Evolutionary conservation across 305 asterid genomes (phyloP).

Genomic region (Fraxinus ornus): DNA sequence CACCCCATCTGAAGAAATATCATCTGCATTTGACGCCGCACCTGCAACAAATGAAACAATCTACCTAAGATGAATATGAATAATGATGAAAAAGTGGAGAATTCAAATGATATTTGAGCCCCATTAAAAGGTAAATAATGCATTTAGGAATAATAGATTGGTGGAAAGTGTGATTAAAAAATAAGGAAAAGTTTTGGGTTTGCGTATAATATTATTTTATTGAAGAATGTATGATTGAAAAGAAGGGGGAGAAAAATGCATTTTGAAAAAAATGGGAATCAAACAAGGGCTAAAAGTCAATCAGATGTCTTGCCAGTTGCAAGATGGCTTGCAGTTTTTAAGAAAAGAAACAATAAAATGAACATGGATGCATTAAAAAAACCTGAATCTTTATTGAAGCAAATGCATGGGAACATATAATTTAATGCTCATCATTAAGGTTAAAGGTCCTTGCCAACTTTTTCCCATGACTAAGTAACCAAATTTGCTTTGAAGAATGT

Average conservation of each 20-base stretch:
- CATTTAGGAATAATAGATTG: background rate
- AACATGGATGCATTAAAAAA: background rate
- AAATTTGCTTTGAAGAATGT: background rate
- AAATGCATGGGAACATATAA: background rate
- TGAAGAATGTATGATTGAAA: background rate
- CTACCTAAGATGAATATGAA: background rate
- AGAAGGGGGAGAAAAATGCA: background rate
- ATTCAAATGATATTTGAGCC: background rate
- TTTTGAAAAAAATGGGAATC: background rate
- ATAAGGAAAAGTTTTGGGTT: background rate
- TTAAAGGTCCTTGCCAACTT: background rate
- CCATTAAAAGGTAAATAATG: background rate
- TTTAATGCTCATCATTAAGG: background rate
- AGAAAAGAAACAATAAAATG: background rate
- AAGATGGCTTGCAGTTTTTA: background rate
- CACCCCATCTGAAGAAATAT: slow-evolving; percentile 94
- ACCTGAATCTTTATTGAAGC: background rate
- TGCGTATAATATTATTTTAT: too few relatives aligned
- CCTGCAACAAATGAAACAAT: slow-evolving; percentile 46
- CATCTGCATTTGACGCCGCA: slow-evolving; percentile 75
- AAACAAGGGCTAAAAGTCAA: background rate
- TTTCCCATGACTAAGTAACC: background rate
- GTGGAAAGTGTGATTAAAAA: background rate
- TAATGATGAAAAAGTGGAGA: background rate
- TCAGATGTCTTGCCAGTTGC: slow-evolving; percentile 7